Conservation (phyloP, 2,329 filamentous ascomycete species). For the Ceratocystis colombiana region DNA sequence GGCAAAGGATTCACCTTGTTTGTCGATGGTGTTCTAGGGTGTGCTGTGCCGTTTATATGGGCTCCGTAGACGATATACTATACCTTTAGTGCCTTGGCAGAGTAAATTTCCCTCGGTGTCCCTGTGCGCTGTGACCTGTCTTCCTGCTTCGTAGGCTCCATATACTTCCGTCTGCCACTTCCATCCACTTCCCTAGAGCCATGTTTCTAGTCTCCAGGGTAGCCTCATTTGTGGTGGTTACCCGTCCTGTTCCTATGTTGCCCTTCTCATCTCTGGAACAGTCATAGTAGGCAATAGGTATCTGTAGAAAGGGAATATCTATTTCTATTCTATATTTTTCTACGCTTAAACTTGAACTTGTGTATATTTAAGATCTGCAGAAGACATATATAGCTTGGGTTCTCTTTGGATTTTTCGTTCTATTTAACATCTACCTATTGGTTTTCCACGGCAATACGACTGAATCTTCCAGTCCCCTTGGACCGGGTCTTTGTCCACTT, state of each 20-base stretch:
- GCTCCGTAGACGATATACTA: background rate
- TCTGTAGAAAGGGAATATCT: background rate
- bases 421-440: no score
- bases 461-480: no score
- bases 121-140: background rate
- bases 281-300: no score
- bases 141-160: background rate
- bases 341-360: no score
- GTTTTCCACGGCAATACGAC: no score
- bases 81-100: background rate
- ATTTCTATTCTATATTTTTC: no score
- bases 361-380: no score
- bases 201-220: background rate
- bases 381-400: no score
- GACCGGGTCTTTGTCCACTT: no score
- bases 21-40: background rate
- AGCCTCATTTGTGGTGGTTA: background rate
- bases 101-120: background rate
- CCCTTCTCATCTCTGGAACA: background rate
- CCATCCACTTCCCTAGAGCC: background rate
- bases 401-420: no score
- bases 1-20: background rate
- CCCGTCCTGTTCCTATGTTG: background rate
- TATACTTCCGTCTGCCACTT: background rate
- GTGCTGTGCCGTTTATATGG: background rate